Conservation (phyloP, 768 basidiomycete species). For the Rhodocollybia butyracea region DNA sequence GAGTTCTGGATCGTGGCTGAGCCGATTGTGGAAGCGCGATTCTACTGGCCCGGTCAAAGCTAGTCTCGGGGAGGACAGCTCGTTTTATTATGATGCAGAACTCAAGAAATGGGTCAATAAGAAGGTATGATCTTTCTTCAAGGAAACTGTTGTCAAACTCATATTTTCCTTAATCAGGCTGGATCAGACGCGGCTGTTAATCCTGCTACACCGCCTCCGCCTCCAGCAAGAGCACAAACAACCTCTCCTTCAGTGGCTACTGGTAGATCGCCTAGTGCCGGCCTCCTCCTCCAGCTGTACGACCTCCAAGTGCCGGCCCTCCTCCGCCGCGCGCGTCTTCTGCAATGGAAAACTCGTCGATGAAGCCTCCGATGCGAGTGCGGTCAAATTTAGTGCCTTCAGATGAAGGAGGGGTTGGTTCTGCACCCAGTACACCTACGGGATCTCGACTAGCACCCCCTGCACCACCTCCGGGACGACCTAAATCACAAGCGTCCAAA, state of each 20-base stretch:
- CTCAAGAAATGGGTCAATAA: slow-evolving; percentile 95
- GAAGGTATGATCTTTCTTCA: slow-evolving; percentile 49
- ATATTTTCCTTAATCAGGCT: slow-evolving; percentile 35
- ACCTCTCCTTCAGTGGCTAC: slow-evolving; percentile 71
- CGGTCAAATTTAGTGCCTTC: slow-evolving; percentile 65
- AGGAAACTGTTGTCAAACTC: slow-evolving; percentile 5
- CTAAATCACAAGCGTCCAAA: slow-evolving; percentile 64
- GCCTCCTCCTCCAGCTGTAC: slow-evolving; percentile 18
- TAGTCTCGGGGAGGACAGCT: slow-evolving; percentile 86
- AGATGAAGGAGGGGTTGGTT: slow-evolving; percentile 35
- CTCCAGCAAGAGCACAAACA: slow-evolving; percentile 84
- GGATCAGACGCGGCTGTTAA: slow-evolving; percentile 54
- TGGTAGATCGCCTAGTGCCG: slow-evolving; percentile 19
- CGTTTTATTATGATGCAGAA: slow-evolving; percentile 95
- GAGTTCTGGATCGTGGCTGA: slow-evolving; percentile 64
- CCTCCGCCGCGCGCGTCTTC: slow-evolving; percentile 58
- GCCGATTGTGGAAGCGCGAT: slow-evolving; percentile 77
- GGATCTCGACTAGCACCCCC: slow-evolving; percentile 43
- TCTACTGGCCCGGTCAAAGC: slow-evolving; percentile 76
- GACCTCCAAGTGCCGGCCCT: slow-evolving; percentile 21
- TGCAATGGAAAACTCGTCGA: slow-evolving; percentile 54
- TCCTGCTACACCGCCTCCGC: slow-evolving; percentile 57
- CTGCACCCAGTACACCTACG: slow-evolving; percentile 47
- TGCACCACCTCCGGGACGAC: slow-evolving; percentile 49
- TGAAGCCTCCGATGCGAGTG: slow-evolving; percentile 50